phyloP scores from a whole-genome alignment of 2,329 filamentous ascomycete genomes.

The Aureobasidium sp. region DNA sequence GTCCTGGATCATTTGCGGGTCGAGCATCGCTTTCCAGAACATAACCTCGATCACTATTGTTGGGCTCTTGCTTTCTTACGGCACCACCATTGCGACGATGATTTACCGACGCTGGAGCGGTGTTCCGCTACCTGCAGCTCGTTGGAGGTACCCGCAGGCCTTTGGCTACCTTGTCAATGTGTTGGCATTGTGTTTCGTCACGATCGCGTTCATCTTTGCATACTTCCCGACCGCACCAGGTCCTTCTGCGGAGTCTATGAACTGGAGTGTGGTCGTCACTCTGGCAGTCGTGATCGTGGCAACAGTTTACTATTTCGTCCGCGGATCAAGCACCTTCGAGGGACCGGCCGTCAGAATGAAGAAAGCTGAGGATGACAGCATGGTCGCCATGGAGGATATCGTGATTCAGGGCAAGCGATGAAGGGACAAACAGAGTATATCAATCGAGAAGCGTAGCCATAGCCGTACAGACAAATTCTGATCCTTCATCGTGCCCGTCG shows the following conservation, averaged over 20 bases:
- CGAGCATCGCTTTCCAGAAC: slow-evolving; percentile 21
- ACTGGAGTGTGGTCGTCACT: slow-evolving; percentile 26
- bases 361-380: not conserved
- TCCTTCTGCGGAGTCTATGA: slow-evolving; percentile 24
- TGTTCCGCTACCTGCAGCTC: slow-evolving; percentile 18
- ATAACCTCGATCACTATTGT: slow-evolving; percentile 19
- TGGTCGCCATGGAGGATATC: not conserved
- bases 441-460: not conserved
- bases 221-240: slow-evolving; percentile 20
- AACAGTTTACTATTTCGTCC: slow-evolving; percentile 15
- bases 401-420: not conserved
- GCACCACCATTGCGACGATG: slow-evolving; percentile 18
- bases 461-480: not conserved
- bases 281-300: slow-evolving; percentile 19
- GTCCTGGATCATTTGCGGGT: slow-evolving; percentile 22
- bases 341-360: not conserved
- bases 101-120: slow-evolving; percentile 18
- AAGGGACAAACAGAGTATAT: not conserved
- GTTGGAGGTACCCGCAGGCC: slow-evolving; percentile 21
- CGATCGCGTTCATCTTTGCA: slow-evolving; percentile 18
- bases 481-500: not conserved
- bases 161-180: slow-evolving; percentile 18
- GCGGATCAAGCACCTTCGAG: not conserved
- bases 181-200: slow-evolving; percentile 15
- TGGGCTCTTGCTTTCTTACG: slow-evolving; percentile 20